Base-by-base conservation (phyloP, 768 basidiomycete species). In the Lactifluus volemus region DNA sequence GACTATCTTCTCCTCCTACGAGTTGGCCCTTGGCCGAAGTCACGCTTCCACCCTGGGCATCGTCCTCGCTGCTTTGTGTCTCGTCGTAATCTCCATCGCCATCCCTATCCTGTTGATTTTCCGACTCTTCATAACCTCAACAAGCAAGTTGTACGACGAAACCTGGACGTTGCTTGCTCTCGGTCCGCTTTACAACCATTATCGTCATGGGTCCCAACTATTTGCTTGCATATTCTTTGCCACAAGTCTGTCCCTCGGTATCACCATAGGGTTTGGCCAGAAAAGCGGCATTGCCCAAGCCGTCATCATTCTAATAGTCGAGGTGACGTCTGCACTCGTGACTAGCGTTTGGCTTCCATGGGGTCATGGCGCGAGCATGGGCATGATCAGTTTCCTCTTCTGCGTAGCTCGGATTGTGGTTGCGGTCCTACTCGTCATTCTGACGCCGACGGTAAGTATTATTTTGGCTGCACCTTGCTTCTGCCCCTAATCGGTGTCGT, bases 351-450 rank as follows among this genome's bases (percentile, higher is more conserved):
- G 92, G 92, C 80, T 97, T 61, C 95, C 95, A 17, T 99, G 96
- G 96, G 92, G 92, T 34, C 88, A 88, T 55, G 93, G 96, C 1
- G 93, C 96, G 2, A 90, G 92, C 63, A 98, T 98, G 97, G 96
- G 95, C 14, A 78, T 94, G 39, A 86, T 96, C 60, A 93, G 91
- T 71, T 98, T 98, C 77, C 76, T 97, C 68, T 88, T 96, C 68
- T 93, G 92, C 60, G 89, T 96, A 5, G 85, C 89, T 21, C 80
- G 96, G 65, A 95, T 97, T 67, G 85, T 94, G 30, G 82, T 93
- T 25, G 89, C 91, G 2, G 93, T 98, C 14, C 73, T 99, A 38
- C 77, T 98, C 49, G 89, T 99, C 67, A 91, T 98, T 65, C 74
- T 99, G 53, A 88, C 89, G 15, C 90, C 93, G 30, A 83, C 87